These are phyloP conservation scores for Rhodotorula sp. DNA, from an alignment of 1,284 basidiomycete genomes.

Conservation along the genomic window DNA sequence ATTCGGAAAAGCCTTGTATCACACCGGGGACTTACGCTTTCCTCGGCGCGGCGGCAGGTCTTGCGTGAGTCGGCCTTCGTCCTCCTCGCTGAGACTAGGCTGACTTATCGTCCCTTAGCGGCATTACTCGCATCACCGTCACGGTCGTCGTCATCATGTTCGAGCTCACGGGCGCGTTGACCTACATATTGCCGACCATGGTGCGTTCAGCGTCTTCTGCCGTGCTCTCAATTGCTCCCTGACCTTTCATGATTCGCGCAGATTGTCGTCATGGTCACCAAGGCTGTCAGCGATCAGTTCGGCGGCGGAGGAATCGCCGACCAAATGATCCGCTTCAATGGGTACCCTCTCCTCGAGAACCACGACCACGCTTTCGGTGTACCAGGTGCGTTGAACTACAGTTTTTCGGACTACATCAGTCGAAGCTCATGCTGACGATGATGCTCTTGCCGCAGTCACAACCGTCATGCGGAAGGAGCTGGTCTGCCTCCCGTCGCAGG, in stretches of 20 bases:
- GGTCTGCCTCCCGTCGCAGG: conserved; percentile 67
- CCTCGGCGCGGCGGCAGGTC: conserved; percentile 87
- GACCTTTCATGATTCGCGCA: conserved; percentile 46
- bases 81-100: background rate
- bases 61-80: conserved; percentile 60
- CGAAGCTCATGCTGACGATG: no score
- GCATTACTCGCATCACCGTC: conserved; percentile 94
- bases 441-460: conserved; percentile 59
- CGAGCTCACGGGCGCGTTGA: conserved; percentile 96
- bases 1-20: conserved; percentile 90
- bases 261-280: conserved; percentile 95
- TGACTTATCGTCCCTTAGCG: conserved; percentile 55
- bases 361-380: conserved; percentile 88
- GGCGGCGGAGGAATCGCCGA: conserved; percentile 93
- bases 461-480: conserved; percentile 83
- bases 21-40: conserved; percentile 98
- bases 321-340: conserved; percentile 95
- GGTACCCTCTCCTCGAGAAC: conserved; percentile 86
- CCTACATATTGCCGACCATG: conserved; percentile 98
- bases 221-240: background rate
- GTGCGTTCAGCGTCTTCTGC: conserved; percentile 52
- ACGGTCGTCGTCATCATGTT: conserved; percentile 99
- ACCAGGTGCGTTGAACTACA: conserved; percentile 59
- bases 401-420: no score
- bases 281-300: conserved; percentile 93